Evolutionary conservation across 257 asterid species (phyloP), one percentile per base, ranked within the genome.

Genomic region (Coffea canephora): DNA sequence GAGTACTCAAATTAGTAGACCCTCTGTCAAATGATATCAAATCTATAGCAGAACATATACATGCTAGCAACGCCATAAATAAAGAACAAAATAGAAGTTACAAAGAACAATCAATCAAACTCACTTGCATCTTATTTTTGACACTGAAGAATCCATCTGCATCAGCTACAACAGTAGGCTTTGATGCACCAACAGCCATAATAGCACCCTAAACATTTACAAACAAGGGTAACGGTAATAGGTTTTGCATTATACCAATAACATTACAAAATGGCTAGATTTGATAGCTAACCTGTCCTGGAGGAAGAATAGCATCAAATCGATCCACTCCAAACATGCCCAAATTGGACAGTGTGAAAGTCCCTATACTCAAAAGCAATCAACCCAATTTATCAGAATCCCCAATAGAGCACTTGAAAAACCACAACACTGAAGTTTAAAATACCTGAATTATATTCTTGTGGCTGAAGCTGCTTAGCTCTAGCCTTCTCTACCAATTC

Each of bases 271-370:
- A 50, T 15, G 19, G 59, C 70, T 45, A n/a, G 7, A 76, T 68
- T 43, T 74, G 12, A 71, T 61, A 74, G 74, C 87, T 83, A 69
- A 94, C 97, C 96, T 92, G 95, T 80, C 97, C 97, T 12, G 97
- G 98, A 57, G 98, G 98, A 84, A 95, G 93, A 81, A 94, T 93
- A 68, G 98, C 97, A 88, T 94, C 98, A 83, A 93, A 94, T 54
- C 96, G 86, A 84, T 95, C 98, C 80, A 91, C 97, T 84, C 98
- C 98, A 84, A 91, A 93, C 98, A 95, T 93, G 75, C 98, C 97
- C 90, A 95, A 84, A 83, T 95, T 95, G 36, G 98, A 91, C 64
- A 95, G 73, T 1, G 98, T 90, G 86, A 93, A 95, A 41, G 98
- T 95, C 82, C 98, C 98, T 95, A 74, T 43, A 80, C 11, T 73